Conservation (phyloP, 139 green algal genomes). For the Raphidocelis subcapitata region DNA sequence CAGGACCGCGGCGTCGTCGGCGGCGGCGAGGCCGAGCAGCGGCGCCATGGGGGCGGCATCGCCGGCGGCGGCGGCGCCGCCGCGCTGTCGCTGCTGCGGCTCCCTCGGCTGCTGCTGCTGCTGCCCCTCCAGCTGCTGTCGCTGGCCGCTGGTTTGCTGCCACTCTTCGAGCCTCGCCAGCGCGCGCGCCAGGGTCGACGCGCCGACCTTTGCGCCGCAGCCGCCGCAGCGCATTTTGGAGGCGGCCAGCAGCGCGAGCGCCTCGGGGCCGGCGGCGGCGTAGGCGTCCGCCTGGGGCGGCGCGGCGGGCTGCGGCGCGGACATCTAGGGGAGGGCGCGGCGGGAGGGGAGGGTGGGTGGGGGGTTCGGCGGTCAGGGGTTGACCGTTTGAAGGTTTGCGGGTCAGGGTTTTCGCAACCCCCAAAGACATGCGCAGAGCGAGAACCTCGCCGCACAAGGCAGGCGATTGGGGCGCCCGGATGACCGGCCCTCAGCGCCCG, state of each 20-base stretch:
- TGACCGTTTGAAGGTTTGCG: too few relatives aligned
- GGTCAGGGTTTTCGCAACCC: too few relatives aligned
- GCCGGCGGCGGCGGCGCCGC: not conserved
- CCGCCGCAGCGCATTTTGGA: conserved; percentile 86
- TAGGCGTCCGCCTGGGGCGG: conserved; percentile 22
- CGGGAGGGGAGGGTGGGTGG: too few relatives aligned
- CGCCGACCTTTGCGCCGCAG: conserved; percentile 85
- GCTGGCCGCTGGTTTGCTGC: conserved; percentile 10
- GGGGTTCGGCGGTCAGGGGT: too few relatives aligned
- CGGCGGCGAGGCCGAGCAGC: conserved; percentile 42
- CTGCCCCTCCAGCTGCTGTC: not conserved
- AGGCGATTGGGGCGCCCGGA: too few relatives aligned
- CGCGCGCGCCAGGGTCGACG: conserved; percentile 43
- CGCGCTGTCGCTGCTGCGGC: not conserved
- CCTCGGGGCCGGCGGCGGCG: conserved; percentile 44
- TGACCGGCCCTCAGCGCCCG: too few relatives aligned
- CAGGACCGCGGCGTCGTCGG: conserved; percentile 77
- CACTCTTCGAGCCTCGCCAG: conserved; percentile 46
- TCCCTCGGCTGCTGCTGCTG: conserved; percentile 1
- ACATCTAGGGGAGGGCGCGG: too few relatives aligned
- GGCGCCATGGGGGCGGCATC: conserved; percentile 16
- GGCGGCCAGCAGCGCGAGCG: conserved; percentile 39
- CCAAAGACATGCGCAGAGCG: too few relatives aligned
- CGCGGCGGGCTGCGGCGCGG: too few relatives aligned
- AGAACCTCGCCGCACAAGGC: too few relatives aligned